phyloP scores from a whole-genome alignment of 805 yeast species.

The Grigorovia transvaalensis region DNA sequence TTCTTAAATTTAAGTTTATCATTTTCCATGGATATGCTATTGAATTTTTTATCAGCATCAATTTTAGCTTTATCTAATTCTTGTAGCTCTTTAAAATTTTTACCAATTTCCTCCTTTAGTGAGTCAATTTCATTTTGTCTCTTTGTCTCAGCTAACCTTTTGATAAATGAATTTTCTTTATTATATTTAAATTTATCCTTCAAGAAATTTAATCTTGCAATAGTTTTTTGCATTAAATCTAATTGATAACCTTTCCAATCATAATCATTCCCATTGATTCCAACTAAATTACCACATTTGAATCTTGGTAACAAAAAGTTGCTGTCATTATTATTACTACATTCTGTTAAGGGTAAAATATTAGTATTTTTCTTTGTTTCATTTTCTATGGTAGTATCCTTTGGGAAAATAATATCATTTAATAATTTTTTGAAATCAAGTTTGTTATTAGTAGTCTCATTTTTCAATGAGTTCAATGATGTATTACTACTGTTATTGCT shows the following conservation, averaged over 20 bases:
- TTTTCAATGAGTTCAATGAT: background rate
- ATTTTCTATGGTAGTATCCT: constrained; percentile 12
- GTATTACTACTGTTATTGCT: background rate
- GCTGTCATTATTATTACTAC: background rate
- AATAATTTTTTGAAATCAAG: constrained; percentile 9
- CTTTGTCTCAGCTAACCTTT: constrained; percentile 31
- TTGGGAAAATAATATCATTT: constrained; percentile 21
- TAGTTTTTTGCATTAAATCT: constrained; percentile 30
- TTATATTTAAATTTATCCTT: constrained; percentile 17
- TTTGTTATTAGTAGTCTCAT: background rate
- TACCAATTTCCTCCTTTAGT: constrained; percentile 33
- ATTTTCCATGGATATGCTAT: constrained; percentile 14
- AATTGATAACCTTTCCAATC: constrained; percentile 29
- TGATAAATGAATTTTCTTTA: constrained; percentile 13
- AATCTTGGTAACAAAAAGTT: constrained; percentile 5
- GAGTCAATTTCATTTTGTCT: constrained; percentile 34
- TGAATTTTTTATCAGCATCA: constrained; percentile 20
- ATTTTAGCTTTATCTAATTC: constrained; percentile 13
- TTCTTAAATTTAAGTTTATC: constrained; percentile 9
- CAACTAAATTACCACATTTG: background rate
- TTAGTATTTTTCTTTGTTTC: constrained; percentile 3
- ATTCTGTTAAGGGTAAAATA: background rate
- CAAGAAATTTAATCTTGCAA: constrained; percentile 26
- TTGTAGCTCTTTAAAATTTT: constrained; percentile 29
- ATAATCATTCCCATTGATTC: background rate